Evolutionary conservation across 1,284 basidiomycete species (phyloP).

Genomic region (Puccinia coronata): DNA sequence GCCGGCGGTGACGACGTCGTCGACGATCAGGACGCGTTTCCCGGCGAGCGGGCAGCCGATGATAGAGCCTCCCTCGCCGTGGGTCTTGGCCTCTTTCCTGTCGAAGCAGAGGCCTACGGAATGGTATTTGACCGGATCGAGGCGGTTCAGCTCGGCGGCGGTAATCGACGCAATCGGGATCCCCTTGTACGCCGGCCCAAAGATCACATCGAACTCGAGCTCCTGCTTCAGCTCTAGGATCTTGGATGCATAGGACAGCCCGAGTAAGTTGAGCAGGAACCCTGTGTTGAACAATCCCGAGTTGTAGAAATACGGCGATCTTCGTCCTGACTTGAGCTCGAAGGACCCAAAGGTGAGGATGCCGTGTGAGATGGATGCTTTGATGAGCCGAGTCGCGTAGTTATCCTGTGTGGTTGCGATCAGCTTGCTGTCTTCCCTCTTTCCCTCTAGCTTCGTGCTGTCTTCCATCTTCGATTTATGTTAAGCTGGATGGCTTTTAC

Average conservation of each 20-base stretch:
- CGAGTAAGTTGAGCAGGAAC: constrained; percentile 74
- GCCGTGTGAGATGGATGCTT: constrained; percentile 55
- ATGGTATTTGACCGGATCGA: constrained; percentile 62
- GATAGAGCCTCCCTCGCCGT: constrained; percentile 92
- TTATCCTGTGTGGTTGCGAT: background rate
- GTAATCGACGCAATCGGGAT: constrained; percentile 91
- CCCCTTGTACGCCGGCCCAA: constrained; percentile 98
- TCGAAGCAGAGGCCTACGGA: constrained; percentile 77
- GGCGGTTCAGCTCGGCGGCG: constrained; percentile 68
- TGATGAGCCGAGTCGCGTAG: constrained; percentile 34
- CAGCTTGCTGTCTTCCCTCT: background rate
- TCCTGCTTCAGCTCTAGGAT: constrained; percentile 57
- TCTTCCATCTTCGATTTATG: too few relatives aligned
- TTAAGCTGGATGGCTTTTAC: too few relatives aligned
- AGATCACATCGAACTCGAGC: constrained; percentile 84
- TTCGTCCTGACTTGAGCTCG: constrained; percentile 87
- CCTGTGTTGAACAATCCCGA: constrained; percentile 84
- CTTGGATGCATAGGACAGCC: constrained; percentile 84
- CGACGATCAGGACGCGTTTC: constrained; percentile 79
- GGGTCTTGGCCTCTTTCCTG: constrained; percentile 91
- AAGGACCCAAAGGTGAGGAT: constrained; percentile 83
- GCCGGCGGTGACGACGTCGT: constrained; percentile 96
- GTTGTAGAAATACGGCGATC: constrained; percentile 97
- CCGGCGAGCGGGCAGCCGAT: constrained; percentile 82
- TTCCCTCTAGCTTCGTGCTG: too few relatives aligned